Evolutionary conservation across 2,329 filamentous ascomycete genomes (phyloP).

Genomic region (Aspergillus ruber): DNA sequence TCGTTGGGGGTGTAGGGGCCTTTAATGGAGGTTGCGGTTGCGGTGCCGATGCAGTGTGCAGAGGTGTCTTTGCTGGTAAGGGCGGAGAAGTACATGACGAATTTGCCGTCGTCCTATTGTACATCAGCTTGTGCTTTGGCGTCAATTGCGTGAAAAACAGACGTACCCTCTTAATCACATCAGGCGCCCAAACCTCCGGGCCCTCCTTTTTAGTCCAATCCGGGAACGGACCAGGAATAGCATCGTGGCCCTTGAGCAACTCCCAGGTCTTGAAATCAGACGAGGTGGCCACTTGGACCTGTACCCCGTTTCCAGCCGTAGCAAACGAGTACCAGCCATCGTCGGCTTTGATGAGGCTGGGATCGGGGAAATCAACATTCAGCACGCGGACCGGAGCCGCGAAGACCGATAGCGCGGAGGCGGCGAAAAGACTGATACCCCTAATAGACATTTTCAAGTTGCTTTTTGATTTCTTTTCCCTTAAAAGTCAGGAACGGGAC

Average conservation of each 20-base stretch:
- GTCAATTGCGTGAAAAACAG: not conserved
- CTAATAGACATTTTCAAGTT: not conserved
- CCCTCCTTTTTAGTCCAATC: slow-evolving; percentile 46
- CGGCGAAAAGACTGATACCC: not conserved
- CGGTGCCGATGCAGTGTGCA: slow-evolving; percentile 55
- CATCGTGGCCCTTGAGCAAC: slow-evolving; percentile 43
- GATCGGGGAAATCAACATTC: slow-evolving; percentile 36
- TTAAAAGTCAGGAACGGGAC: not conserved
- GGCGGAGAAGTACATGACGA: slow-evolving; percentile 57
- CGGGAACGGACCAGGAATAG: slow-evolving; percentile 43
- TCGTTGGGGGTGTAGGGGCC: slow-evolving; percentile 50
- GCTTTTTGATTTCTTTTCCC: not conserved
- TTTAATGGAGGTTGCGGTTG: slow-evolving; percentile 39
- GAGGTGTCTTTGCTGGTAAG: slow-evolving; percentile 32
- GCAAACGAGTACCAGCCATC: slow-evolving; percentile 56
- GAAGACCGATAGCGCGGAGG: not conserved
- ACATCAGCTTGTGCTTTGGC: not conserved
- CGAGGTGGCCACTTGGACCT: slow-evolving; percentile 51
- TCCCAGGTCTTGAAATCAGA: slow-evolving; percentile 44
- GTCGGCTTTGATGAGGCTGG: slow-evolving; percentile 41
- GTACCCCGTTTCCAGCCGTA: slow-evolving; percentile 45
- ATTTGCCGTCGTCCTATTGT: slow-evolving; percentile 39
- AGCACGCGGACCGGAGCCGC: slow-evolving; percentile 19
- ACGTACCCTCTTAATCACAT: slow-evolving; percentile 46
- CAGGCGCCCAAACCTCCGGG: slow-evolving; percentile 53